Evolutionary conservation across 371 early-diverging fungal species (phyloP).

Genomic region (Coelomomyces lativittatus): DNA sequence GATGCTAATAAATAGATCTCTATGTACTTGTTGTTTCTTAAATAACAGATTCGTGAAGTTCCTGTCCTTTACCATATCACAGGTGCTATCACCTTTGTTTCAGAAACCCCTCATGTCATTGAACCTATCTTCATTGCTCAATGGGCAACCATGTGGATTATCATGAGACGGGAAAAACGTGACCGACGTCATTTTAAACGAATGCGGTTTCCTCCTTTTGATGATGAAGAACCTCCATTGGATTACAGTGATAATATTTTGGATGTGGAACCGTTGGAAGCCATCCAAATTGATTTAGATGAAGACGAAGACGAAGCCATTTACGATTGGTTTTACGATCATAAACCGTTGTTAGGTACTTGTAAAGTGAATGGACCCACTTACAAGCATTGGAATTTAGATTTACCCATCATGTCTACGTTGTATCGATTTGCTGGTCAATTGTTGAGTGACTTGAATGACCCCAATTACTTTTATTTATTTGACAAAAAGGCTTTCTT

Average conservation of each 20-base stretch:
- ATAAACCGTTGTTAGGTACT: conserved; percentile 62
- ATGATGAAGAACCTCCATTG: conserved; percentile 93
- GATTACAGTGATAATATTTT: conserved; percentile 94
- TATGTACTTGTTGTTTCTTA: too few relatives aligned
- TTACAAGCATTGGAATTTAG: conserved; percentile 76
- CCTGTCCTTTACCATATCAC: conserved; percentile 94
- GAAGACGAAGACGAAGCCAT: conserved; percentile 83
- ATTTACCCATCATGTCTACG: conserved; percentile 81
- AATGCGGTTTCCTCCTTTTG: conserved; percentile 94
- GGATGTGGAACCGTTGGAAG: conserved; percentile 90
- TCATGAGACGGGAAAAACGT: conserved; percentile 95
- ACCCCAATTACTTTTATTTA: conserved; percentile 88
- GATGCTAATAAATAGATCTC: too few relatives aligned
- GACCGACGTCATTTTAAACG: conserved; percentile 94
- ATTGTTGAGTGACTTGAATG: conserved; percentile 75
- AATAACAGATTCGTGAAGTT: conserved; percentile 71
- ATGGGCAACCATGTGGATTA: conserved; percentile 95
- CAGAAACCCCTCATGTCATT: conserved; percentile 84
- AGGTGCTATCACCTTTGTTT: conserved; percentile 95
- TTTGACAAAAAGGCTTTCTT: conserved; percentile 86
- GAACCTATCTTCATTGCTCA: conserved; percentile 91
- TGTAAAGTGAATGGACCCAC: conserved; percentile 73
- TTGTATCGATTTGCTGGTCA: conserved; percentile 81
- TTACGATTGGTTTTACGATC: conserved; percentile 93
- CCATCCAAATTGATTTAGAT: conserved; percentile 94